Percentiles rank a stretch among this genome's conserved stretches.
These are phyloP conservation scores for Potentilla sterilis DNA, from an alignment of 306 rosid genomes.

Conservation along the genomic window DNA sequence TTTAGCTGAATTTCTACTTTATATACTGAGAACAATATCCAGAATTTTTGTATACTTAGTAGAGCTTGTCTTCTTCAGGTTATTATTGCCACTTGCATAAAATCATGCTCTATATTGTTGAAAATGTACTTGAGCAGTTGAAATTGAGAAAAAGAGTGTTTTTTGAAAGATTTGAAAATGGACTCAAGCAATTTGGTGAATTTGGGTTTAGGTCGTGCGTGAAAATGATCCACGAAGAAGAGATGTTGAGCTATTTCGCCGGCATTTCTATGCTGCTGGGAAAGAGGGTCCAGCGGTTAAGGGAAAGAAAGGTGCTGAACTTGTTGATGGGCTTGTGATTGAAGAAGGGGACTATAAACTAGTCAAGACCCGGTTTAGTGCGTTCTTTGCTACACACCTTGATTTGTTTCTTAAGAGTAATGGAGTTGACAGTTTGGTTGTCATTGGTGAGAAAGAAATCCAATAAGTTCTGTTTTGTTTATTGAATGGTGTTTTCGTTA, in stretches of 20 bases:
- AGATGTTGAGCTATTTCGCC: slow-evolving; percentile 82
- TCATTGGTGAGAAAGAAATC: slow-evolving; percentile 53
- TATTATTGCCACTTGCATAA: neutral
- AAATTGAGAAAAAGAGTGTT: neutral
- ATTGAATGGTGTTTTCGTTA: neutral
- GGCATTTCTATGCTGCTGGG: slow-evolving; percentile 51
- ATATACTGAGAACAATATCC: neutral
- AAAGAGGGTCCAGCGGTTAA: slow-evolving; percentile 52
- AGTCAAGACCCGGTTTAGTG: slow-evolving; percentile 88
- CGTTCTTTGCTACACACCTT: slow-evolving; percentile 80
- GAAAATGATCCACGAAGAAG: slow-evolving; percentile 84
- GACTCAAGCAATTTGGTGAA: neutral
- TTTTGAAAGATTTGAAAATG: neutral
- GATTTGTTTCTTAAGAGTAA: slow-evolving; percentile 66
- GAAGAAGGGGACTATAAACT: slow-evolving; percentile 80
- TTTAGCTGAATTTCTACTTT: neutral
- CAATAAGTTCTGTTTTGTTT: slow-evolving; percentile 4
- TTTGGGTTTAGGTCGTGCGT: slow-evolving; percentile 59
- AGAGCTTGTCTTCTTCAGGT: neutral
- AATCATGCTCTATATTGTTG: neutral
- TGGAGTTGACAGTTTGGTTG: slow-evolving; percentile 57
- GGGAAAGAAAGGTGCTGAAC: slow-evolving; percentile 70
- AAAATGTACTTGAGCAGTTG: neutral
- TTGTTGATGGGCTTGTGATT: slow-evolving; percentile 71
- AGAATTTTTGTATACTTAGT: no score